Percentiles rank a stretch among this genome's conserved stretches.
Conservation (phyloP, 495 filamentous ascomycete species). For the Penicillium fimorum region DNA sequence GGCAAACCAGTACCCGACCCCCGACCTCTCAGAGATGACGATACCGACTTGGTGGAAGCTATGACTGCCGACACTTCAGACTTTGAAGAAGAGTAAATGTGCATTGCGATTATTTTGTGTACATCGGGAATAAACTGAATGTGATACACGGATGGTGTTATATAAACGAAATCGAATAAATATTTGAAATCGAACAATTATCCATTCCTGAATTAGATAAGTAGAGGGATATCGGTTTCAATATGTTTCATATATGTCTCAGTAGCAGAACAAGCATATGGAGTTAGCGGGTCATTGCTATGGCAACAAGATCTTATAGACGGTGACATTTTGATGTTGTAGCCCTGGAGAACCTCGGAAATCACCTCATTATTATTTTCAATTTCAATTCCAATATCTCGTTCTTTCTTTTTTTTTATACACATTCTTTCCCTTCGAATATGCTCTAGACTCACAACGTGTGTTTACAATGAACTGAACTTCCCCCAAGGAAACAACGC, state of each 20-base stretch:
- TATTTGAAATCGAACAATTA: too few relatives aligned
- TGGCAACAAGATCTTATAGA: not conserved
- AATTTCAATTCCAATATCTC: not conserved
- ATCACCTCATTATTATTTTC: not conserved
- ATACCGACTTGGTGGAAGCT: slow-evolving; percentile 31
- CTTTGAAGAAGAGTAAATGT: slow-evolving; percentile 30
- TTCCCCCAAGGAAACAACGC: slow-evolving; percentile 25
- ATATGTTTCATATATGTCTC: not conserved
- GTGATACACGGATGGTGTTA: not conserved
- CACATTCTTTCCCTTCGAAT: not conserved
- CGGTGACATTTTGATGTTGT: not conserved
- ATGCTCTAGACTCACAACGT: not conserved
- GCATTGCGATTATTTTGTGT: not conserved
- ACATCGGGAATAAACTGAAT: not conserved
- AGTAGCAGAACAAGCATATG: not conserved
- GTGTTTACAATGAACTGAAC: slow-evolving; percentile 14
- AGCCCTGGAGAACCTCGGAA: not conserved
- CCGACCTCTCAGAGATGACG: slow-evolving; percentile 3
- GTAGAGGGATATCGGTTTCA: not conserved
- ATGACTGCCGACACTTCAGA: slow-evolving; percentile 33
- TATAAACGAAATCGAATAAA: too few relatives aligned
- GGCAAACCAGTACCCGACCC: slow-evolving; percentile 40
- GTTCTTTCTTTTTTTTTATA: not conserved
- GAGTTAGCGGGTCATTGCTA: not conserved
- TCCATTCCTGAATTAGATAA: too few relatives aligned